A percentile compares a stretch with the other conserved stretches of the same genome.
Evolutionary conservation across 164 flowering plant species (phyloP).

Genomic region (Pachysandra terminalis): DNA sequence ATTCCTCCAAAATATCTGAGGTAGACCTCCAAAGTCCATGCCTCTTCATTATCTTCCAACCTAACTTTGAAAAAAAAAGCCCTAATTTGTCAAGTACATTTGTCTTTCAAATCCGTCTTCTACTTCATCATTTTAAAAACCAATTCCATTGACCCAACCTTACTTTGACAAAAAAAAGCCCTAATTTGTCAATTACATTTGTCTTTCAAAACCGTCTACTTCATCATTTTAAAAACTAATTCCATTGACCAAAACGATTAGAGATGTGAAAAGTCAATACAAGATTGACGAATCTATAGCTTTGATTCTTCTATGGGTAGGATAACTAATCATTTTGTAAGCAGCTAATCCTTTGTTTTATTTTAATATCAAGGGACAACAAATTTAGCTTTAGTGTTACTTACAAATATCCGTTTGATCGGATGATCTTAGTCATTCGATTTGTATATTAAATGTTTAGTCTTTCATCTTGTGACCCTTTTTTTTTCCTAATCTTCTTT

Average conservation of each 20-base stretch:
- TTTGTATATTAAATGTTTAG: too few relatives aligned
- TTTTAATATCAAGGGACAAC: too few relatives aligned
- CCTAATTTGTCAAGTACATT: neutral
- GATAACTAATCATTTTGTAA: neutral
- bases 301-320: too few relatives aligned
- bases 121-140: neutral
- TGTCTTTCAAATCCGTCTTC: neutral
- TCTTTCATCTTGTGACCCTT: too few relatives aligned
- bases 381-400: too few relatives aligned
- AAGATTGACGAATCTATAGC: neutral
- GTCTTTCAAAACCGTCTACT: neutral
- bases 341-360: neutral
- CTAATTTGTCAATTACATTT: neutral
- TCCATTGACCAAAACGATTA: neutral
- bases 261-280: neutral
- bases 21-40: too few relatives aligned
- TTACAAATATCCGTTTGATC: neutral
- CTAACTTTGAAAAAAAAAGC: too few relatives aligned
- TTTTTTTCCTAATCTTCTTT: too few relatives aligned
- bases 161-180: neutral
- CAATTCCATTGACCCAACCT: neutral
- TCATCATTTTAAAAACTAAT: neutral
- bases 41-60: too few relatives aligned
- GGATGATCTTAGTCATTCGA: neutral
- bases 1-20: too few relatives aligned